Evolutionary conservation across 257 asterid genomes (phyloP).

Genomic region (Nicotiana knightiana): DNA sequence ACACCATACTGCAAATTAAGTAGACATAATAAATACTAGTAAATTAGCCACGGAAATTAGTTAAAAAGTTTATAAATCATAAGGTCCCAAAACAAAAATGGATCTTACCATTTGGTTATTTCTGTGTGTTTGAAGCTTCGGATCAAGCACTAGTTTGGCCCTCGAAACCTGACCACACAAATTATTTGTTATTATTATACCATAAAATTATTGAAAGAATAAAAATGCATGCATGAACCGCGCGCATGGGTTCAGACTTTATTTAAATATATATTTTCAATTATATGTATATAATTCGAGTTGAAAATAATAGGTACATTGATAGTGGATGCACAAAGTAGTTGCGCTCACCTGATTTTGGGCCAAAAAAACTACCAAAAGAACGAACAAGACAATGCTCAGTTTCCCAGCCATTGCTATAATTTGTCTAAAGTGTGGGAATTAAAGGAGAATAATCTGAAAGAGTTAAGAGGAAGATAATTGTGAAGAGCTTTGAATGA

Average conservation of each 20-base stretch:
- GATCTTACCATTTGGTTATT: conserved; percentile 2
- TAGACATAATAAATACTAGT: not conserved
- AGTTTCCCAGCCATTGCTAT: not conserved
- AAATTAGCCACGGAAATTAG: not conserved
- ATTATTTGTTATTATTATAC: not conserved
- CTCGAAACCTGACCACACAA: not conserved
- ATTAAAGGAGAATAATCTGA: not conserved
- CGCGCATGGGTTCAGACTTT: not conserved
- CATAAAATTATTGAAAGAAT: not conserved
- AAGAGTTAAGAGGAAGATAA: not conserved
- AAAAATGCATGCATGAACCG: not conserved
- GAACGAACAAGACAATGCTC: conserved; percentile 5
- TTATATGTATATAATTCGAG: not conserved
- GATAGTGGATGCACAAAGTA: not conserved
- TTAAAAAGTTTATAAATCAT: not conserved
- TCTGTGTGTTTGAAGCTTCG: not conserved
- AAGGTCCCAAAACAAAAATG: not conserved
- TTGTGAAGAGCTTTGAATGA: not conserved
- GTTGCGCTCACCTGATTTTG: not conserved
- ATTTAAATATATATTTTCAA: not conserved
- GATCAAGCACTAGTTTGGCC: not conserved
- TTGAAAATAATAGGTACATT: not conserved
- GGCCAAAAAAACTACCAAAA: not conserved
- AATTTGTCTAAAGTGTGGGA: not conserved
- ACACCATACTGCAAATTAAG: conserved; percentile 10